Evolutionary conservation across 208 protist genomes (phyloP).

Genomic region (Zelonia costaricensis): DNA sequence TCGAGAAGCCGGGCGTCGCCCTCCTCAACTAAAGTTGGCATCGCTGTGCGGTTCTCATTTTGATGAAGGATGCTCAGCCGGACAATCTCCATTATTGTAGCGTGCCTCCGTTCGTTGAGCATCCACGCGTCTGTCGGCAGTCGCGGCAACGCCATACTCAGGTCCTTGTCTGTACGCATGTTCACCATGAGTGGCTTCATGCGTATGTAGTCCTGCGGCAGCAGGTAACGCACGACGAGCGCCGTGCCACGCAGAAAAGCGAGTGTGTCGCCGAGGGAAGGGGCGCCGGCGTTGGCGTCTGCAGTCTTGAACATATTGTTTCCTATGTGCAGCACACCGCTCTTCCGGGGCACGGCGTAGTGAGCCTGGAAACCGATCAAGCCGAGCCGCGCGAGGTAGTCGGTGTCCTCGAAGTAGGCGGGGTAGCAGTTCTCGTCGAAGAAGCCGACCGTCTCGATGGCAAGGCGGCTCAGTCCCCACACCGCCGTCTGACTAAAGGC

Average conservation of each 20-base stretch:
- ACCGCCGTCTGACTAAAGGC: neutral
- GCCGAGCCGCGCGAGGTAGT: conserved; percentile 11
- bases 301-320: neutral
- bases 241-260: neutral
- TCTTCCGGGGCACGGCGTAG: neutral
- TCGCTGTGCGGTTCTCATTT: too few relatives aligned
- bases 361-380: conserved; percentile 22
- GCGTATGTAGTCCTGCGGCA: neutral
- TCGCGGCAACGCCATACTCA: neutral
- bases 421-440: conserved; percentile 58
- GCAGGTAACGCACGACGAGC: neutral
- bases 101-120: neutral
- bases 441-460: conserved; percentile 31
- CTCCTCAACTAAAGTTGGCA: too few relatives aligned
- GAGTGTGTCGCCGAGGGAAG: neutral
- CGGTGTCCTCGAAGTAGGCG: conserved; percentile 39
- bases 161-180: neutral
- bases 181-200: neutral
- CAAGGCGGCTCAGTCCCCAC: conserved; percentile 28
- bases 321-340: conserved; percentile 1
- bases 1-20: too few relatives aligned
- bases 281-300: neutral
- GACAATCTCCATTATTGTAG: neutral
- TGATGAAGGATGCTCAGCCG: neutral
- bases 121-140: neutral